phyloP scores from a whole-genome alignment of 768 basidiomycete genomes.

The Lyophyllum atratum region DNA sequence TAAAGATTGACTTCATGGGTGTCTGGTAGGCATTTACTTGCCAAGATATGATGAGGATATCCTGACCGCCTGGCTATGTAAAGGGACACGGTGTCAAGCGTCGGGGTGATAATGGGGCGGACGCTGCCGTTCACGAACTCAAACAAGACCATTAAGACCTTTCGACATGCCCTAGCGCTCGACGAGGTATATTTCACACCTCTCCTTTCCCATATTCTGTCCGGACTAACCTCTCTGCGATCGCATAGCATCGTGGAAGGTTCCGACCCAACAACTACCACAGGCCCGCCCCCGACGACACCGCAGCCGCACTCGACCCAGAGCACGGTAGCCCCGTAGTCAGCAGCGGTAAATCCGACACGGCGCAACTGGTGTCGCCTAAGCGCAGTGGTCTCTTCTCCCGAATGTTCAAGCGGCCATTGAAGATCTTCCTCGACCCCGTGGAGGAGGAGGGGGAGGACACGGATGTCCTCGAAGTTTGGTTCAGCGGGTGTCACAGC shows the following conservation, averaged over 20 bases:
- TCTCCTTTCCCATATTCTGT: not conserved
- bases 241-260: conserved; percentile 58
- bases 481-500: conserved; percentile 75
- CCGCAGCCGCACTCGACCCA: conserved; percentile 26
- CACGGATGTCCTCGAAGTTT: conserved; percentile 71
- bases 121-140: conserved; percentile 68
- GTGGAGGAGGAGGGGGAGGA: conserved; percentile 12
- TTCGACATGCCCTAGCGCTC: conserved; percentile 77
- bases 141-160: conserved; percentile 65
- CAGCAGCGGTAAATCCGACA: conserved; percentile 1
- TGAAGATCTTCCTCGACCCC: conserved; percentile 1
- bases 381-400: conserved; percentile 5
- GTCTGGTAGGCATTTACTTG: conserved; percentile 60
- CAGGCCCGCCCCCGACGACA: conserved; percentile 32
- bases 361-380: conserved; percentile 1
- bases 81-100: conserved; percentile 82
- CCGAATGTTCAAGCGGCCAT: conserved; percentile 4
- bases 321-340: conserved; percentile 22
- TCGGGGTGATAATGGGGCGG: conserved; percentile 61
- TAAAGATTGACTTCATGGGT: conserved; percentile 77
- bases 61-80: not conserved
- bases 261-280: conserved; percentile 69
- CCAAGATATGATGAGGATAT: not conserved
- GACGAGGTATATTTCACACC: conserved; percentile 63
- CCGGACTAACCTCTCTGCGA: not conserved